phyloP scores from a whole-genome alignment of 106 monocot species.

The Acanthochlamys bracteata region DNA sequence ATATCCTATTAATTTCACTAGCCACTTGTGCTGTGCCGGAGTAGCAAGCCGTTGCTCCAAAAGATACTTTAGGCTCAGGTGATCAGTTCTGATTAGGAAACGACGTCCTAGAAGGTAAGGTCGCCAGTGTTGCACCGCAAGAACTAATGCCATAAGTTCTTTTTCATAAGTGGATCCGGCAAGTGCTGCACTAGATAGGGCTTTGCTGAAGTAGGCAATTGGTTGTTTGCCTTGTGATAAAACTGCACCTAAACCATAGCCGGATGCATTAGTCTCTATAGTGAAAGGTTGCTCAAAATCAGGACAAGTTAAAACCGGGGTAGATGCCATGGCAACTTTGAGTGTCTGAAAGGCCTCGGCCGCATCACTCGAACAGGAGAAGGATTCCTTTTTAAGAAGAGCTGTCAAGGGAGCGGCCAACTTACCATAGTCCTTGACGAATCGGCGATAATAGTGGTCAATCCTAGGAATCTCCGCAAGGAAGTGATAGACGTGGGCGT shows the following conservation, averaged over 20 bases:
- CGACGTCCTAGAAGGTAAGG: not conserved
- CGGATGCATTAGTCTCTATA: slow-evolving; percentile 8
- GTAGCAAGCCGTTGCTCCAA: not conserved
- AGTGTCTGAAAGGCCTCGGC: not conserved
- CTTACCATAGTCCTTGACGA: slow-evolving; percentile 2
- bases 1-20: slow-evolving; percentile 1
- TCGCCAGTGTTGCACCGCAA: not conserved
- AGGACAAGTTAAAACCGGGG: not conserved
- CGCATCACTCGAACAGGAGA: not conserved
- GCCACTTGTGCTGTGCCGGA: not conserved
- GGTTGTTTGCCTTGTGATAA: slow-evolving; percentile 1
- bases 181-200: not conserved
- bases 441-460: slow-evolving; percentile 7
- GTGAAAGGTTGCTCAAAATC: not conserved
- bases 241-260: not conserved
- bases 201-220: slow-evolving; percentile 14
- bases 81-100: not conserved
- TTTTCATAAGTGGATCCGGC: not conserved
- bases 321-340: not conserved
- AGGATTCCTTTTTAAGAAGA: not conserved
- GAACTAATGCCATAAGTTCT: slow-evolving; percentile 1
- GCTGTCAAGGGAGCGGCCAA: not conserved
- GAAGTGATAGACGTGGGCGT: not conserved
- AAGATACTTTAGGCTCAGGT: not conserved
- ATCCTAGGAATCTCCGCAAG: not conserved